Evolutionary conservation across 768 basidiomycete species (phyloP).

Genomic region (Termitomyces bulborhizus): DNA sequence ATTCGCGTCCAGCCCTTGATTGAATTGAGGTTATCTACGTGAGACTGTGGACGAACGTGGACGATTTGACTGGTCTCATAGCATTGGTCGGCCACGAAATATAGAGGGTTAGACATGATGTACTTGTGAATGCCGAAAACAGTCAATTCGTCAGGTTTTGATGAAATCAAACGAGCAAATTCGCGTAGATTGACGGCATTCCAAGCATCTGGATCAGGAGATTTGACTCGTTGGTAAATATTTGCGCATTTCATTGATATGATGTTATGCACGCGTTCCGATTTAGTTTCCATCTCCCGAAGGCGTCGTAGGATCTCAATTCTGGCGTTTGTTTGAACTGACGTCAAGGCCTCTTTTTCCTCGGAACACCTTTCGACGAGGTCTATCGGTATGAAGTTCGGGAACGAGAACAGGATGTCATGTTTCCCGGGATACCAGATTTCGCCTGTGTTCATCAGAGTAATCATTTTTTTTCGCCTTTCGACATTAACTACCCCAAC

Average conservation of each 20-base stretch:
- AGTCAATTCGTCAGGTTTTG: conserved; percentile 24
- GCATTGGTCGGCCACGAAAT: conserved; percentile 46
- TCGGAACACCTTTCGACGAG: conserved; percentile 45
- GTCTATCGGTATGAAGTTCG: conserved; percentile 42
- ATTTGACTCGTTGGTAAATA: conserved; percentile 40
- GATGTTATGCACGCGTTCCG: conserved; percentile 34
- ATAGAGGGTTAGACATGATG: conserved; percentile 46
- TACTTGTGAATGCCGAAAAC: conserved; percentile 56
- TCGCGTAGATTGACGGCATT: conserved; percentile 45
- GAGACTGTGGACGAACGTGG: conserved; percentile 53
- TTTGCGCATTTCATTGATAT: conserved; percentile 23
- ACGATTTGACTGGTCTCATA: conserved; percentile 50
- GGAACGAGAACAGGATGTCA: conserved; percentile 61
- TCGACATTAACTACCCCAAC: conserved; percentile 20
- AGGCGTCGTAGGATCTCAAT: conserved; percentile 58
- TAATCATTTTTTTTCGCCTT: conserved; percentile 14
- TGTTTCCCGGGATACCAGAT: conserved; percentile 37
- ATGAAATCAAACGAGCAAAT: conserved; percentile 39
- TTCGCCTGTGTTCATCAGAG: conserved; percentile 45
- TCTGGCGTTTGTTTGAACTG: conserved; percentile 47
- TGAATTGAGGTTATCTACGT: conserved; percentile 43
- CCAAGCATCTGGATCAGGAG: conserved; percentile 47
- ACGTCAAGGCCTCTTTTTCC: conserved; percentile 19
- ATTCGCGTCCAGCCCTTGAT: conserved; percentile 44
- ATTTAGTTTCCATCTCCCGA: conserved; percentile 40